Evolutionary conservation across 2,329 filamentous ascomycete species (phyloP).

Genomic region (Xylariaceae sp.): DNA sequence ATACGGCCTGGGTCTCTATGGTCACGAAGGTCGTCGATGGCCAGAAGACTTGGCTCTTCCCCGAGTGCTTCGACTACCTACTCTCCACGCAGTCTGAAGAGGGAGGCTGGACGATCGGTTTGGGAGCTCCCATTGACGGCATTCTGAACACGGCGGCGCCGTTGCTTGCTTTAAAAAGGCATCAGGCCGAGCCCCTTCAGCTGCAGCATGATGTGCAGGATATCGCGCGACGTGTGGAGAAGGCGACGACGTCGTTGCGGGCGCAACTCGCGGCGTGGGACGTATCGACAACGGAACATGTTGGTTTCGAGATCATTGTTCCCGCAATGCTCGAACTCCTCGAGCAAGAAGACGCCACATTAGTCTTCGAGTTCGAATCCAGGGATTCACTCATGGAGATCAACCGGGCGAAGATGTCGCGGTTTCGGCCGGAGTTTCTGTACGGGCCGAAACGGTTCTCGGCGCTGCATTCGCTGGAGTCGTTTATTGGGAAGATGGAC

Average conservation of each 20-base stretch:
- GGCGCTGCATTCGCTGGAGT: conserved; percentile 36
- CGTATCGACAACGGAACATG: conserved; percentile 27
- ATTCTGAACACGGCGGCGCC: conserved; percentile 34
- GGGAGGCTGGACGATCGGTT: conserved; percentile 27
- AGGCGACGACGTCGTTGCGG: conserved; percentile 21
- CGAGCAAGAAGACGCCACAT: conserved; percentile 20
- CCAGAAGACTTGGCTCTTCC: conserved; percentile 29
- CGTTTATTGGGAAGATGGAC: conserved; percentile 34
- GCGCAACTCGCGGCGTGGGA: conserved; percentile 28
- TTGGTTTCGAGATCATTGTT: conserved; percentile 35
- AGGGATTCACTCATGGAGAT: conserved; percentile 23
- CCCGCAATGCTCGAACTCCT: conserved; percentile 31
- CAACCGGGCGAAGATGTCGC: conserved; percentile 27
- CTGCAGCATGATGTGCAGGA: conserved; percentile 11
- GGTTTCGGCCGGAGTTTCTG: conserved; percentile 28
- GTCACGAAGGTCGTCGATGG: conserved; percentile 21
- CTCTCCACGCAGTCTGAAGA: conserved; percentile 25
- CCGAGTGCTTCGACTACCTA: conserved; percentile 31
- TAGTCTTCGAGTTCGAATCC: conserved; percentile 29
- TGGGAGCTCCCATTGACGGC: conserved; percentile 29
- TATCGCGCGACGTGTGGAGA: conserved; percentile 18
- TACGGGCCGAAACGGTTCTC: conserved; percentile 29
- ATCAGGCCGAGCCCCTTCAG: conserved; percentile 19
- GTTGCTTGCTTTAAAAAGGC: conserved; percentile 29
- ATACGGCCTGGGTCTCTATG: conserved; percentile 35